Evolutionary conservation across 371 early-diverging fungal species (phyloP).

Genomic region (Amoeboaphelidium protococcarum): DNA sequence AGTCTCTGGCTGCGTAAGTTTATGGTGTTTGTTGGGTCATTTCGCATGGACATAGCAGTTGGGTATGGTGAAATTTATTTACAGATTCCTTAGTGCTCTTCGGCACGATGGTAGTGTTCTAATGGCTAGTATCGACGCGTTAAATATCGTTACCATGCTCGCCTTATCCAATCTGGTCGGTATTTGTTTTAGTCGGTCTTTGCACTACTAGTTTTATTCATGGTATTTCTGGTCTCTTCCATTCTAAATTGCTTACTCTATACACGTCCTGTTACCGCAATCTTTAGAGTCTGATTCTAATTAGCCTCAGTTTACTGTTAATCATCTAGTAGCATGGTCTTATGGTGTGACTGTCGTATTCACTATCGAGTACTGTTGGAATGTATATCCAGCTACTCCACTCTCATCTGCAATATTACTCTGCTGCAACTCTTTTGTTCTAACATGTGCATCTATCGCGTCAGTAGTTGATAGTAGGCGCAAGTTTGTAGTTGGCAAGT

Average conservation of each 20-base stretch:
- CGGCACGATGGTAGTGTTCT: not conserved
- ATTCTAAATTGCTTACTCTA: constrained; percentile 23
- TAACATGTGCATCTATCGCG: no score
- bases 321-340: constrained; percentile 6
- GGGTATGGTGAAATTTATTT: not conserved
- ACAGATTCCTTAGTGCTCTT: constrained; percentile 1
- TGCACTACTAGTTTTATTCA: constrained; percentile 84
- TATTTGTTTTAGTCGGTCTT: constrained; percentile 49
- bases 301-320: not conserved
- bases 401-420: no score
- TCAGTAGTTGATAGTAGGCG: no score
- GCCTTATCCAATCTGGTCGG: constrained; percentile 62
- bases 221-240: constrained; percentile 78
- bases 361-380: constrained; percentile 43
- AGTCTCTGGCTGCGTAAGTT: constrained; percentile 23
- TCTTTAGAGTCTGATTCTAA: not conserved
- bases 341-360: constrained; percentile 7
- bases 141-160: constrained; percentile 11
- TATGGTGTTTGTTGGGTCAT: constrained; percentile 27
- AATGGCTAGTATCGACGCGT: not conserved
- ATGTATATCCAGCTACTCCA: constrained; percentile 38
- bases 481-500: no score
- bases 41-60: constrained; percentile 14
- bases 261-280: constrained; percentile 5
- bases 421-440: no score